Evolutionary conservation across 805 yeast genomes (phyloP).

Genomic region (Yamadazyma ubonensis): DNA sequence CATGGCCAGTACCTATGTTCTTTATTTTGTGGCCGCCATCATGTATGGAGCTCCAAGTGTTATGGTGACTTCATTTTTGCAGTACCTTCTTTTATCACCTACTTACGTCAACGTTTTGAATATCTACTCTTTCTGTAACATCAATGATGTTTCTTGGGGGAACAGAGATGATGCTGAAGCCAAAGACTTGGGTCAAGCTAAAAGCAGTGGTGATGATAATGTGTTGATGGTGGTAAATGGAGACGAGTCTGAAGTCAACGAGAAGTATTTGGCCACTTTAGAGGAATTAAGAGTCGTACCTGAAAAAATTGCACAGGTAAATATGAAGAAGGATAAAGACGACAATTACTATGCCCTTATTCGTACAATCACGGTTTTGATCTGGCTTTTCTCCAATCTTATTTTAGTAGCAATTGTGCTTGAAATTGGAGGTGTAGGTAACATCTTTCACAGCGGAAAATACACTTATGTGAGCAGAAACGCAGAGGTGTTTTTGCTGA

Average conservation of each 20-base stretch:
- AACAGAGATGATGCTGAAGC: constrained; percentile 76
- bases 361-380: constrained; percentile 81
- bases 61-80: constrained; percentile 83
- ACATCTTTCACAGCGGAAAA: constrained; percentile 29
- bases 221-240: constrained; percentile 58
- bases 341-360: constrained; percentile 87
- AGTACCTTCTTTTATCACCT: constrained; percentile 82
- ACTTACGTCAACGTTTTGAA: constrained; percentile 87
- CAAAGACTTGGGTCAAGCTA: constrained; percentile 82
- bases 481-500: constrained; percentile 70
- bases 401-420: constrained; percentile 79
- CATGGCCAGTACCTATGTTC: constrained; percentile 74
- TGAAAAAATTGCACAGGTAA: constrained; percentile 23
- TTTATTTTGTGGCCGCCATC: constrained; percentile 76
- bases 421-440: constrained; percentile 74
- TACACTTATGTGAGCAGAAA: constrained; percentile 37
- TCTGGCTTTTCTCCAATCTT: constrained; percentile 88
- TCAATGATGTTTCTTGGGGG: constrained; percentile 97
- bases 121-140: constrained; percentile 93
- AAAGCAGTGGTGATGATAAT: constrained; percentile 44
- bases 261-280: constrained; percentile 63
- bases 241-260: constrained; percentile 72
- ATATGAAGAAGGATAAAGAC: constrained; percentile 35
- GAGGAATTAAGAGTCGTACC: constrained; percentile 49
- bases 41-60: constrained; percentile 89